Evolutionary conservation across 495 filamentous ascomycete genomes (phyloP).

Genomic region (Trichoderma parareesei): DNA sequence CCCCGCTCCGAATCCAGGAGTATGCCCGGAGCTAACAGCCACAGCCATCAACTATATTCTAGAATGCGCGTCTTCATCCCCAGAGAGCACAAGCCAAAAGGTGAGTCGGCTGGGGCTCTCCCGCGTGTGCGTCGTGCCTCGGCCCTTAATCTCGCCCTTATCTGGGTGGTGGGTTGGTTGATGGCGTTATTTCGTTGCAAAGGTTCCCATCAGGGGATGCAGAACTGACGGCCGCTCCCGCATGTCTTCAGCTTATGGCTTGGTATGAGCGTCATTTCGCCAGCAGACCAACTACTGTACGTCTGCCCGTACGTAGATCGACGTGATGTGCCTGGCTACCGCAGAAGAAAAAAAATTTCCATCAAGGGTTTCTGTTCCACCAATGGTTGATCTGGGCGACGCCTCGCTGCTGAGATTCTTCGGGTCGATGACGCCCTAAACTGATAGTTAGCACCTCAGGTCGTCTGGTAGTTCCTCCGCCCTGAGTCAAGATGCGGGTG

Average conservation of each 20-base stretch:
- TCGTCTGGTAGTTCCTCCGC: neutral
- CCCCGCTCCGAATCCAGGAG: neutral
- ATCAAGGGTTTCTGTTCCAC: neutral
- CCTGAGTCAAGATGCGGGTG: neutral
- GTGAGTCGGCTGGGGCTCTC: neutral
- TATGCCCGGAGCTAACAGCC: neutral
- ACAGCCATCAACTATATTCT: neutral
- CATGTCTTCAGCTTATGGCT: neutral
- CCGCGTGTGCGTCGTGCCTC: neutral
- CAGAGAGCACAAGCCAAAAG: neutral
- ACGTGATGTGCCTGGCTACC: neutral
- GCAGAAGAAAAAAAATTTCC: neutral
- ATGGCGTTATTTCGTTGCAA: conserved; percentile 1
- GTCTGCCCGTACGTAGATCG: too few relatives aligned
- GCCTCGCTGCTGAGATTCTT: neutral
- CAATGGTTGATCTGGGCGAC: neutral
- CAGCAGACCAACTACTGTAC: neutral
- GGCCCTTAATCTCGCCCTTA: neutral
- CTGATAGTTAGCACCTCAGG: neutral
- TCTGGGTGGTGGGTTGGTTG: neutral
- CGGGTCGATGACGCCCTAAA: neutral
- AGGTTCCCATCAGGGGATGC: neutral
- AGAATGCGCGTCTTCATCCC: neutral
- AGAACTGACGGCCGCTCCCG: neutral
- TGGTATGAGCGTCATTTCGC: neutral